These are phyloP conservation scores for Bidens hawaiensis DNA, from an alignment of 140 eudicot genomes.

Conservation along the genomic window DNA sequence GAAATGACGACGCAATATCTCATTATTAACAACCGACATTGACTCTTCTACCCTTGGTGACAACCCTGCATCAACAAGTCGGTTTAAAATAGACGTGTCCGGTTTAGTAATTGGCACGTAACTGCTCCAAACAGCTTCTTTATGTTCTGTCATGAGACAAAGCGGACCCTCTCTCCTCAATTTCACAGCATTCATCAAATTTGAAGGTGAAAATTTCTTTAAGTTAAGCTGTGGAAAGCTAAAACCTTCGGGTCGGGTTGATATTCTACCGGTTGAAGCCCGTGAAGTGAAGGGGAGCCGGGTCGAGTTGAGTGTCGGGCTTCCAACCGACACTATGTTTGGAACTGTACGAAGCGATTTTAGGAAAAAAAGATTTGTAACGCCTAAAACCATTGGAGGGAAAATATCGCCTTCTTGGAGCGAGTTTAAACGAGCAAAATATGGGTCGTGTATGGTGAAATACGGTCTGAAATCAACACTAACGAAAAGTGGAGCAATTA, in stretches of 20 bases:
- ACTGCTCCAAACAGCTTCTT: conserved; percentile 84
- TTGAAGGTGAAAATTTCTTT: conserved; percentile 78
- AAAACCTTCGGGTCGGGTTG: conserved; percentile 50
- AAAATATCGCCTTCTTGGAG: conserved; percentile 66
- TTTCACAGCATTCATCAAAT: conserved; percentile 72
- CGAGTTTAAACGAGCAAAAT: conserved; percentile 66
- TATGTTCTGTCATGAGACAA: conserved; percentile 92
- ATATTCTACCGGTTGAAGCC: conserved; percentile 44
- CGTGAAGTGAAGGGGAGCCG: conserved; percentile 48
- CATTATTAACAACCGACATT: conserved; percentile 96
- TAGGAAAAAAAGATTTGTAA: conserved; percentile 82
- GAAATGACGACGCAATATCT: conserved; percentile 88
- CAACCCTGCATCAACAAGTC: conserved; percentile 92
- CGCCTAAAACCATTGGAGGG: conserved; percentile 90
- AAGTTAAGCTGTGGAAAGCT: conserved; percentile 52
- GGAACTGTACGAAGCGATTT: conserved; percentile 82
- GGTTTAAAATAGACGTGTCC: conserved; percentile 83
- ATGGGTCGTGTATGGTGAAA: conserved; percentile 91
- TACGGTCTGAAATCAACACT: conserved; percentile 95
- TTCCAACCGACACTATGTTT: conserved; percentile 85
- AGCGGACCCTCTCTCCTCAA: conserved; percentile 90
- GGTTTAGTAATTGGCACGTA: conserved; percentile 81
- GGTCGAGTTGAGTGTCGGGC: conserved; percentile 57
- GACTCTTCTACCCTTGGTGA: conserved; percentile 97
- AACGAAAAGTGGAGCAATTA: conserved; percentile 78